These are phyloP conservation scores for Cyclospora cayetanensis DNA, from an alignment of 169 alveolate species.

Conservation along the genomic window DNA sequence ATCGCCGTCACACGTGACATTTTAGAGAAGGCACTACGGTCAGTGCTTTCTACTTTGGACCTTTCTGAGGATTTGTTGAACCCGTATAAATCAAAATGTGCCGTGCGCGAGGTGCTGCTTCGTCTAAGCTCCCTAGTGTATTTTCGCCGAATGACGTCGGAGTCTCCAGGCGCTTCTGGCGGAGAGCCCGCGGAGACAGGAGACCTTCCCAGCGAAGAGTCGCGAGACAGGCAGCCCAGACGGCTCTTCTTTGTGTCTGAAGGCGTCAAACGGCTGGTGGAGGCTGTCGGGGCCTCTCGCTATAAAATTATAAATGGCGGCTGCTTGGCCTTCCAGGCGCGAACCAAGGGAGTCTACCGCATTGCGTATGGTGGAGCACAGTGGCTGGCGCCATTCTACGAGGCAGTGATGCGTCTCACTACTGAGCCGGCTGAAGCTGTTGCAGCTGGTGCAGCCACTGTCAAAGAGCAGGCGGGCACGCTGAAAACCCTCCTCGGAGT, in stretches of 20 bases:
- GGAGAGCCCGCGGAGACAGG: background rate
- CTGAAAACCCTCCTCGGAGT: background rate
- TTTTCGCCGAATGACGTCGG: background rate
- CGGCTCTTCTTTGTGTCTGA: background rate
- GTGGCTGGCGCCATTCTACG: constrained; percentile 49
- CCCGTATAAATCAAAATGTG: background rate
- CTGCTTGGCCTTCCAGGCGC: constrained; percentile 44
- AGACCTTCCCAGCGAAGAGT: background rate
- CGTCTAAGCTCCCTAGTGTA: background rate
- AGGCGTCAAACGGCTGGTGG: constrained; percentile 18
- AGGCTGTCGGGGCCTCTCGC: constrained; percentile 15
- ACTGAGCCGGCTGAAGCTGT: background rate
- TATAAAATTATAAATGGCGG: constrained; percentile 52
- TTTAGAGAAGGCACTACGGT: background rate
- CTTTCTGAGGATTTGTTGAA: background rate
- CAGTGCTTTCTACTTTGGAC: background rate
- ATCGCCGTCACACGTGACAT: too few species aligned
- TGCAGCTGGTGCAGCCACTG: background rate
- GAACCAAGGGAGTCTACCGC: constrained; percentile 11
- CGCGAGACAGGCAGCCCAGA: background rate
- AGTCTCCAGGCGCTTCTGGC: background rate
- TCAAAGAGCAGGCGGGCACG: background rate
- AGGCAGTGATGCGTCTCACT: background rate
- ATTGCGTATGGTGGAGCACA: constrained; percentile 21
- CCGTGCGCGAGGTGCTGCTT: background rate